These are phyloP conservation scores for Annona cherimola DNA, from an alignment of 164 flowering plant species.

Conservation along the genomic window DNA sequence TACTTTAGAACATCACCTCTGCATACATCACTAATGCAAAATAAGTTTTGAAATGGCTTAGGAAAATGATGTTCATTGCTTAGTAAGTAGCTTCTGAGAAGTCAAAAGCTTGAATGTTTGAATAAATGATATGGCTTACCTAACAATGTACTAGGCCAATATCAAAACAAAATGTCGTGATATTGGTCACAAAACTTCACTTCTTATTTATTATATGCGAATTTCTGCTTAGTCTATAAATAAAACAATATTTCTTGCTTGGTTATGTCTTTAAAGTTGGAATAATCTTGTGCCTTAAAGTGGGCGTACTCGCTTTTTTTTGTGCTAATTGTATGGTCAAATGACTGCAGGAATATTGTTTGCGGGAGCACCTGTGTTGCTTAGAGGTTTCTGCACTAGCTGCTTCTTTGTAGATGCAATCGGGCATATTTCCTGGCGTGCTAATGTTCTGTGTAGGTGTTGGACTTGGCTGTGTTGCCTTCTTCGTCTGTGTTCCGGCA, in stretches of 20 bases:
- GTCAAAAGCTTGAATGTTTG: too few species aligned
- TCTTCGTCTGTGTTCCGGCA: background rate
- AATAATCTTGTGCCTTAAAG: background rate
- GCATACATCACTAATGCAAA: too few species aligned
- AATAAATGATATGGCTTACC: too few species aligned
- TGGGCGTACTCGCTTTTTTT: background rate
- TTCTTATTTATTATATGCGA: too few species aligned
- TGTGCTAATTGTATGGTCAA: background rate
- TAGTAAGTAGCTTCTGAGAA: too few species aligned
- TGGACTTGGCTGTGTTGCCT: background rate
- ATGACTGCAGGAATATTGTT: constrained; percentile 4
- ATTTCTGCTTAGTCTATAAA: background rate
- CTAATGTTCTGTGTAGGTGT: background rate
- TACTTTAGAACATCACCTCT: too few species aligned
- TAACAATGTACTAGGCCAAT: too few species aligned
- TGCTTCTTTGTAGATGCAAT: background rate
- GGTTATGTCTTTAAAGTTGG: background rate
- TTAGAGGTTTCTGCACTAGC: background rate
- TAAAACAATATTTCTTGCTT: background rate
- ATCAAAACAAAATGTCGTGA: background rate
- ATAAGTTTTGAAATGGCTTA: too few species aligned
- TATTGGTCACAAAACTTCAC: background rate
- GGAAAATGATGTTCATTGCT: too few species aligned
- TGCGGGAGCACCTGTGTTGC: constrained; percentile 9
- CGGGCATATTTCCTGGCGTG: background rate